Evolutionary conservation across 2,329 filamentous ascomycete species (phyloP), one percentile per base, ranked within the genome.

Genomic region (Clonostachys rosea): DNA sequence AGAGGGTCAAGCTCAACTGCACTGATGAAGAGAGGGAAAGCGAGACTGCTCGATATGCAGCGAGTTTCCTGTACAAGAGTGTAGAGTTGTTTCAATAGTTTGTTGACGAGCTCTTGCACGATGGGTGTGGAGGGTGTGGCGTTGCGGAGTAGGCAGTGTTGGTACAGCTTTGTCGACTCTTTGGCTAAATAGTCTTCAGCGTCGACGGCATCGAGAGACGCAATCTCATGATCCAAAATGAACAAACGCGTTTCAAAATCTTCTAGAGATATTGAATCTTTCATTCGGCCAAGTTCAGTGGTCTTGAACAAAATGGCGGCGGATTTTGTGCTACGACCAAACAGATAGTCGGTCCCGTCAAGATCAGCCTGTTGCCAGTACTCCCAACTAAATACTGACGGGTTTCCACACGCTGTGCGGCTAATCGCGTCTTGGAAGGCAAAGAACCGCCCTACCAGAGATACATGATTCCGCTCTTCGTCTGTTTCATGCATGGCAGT

Each of bases 371-470:
- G 59, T 20, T 64, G 60, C 73, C 73, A 76, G 48, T 74, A 75
- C 44, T 75, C 71, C 33, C 59, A 62, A 3, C 70, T 72, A 42
- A 76, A 76, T 0, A 73, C 56, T 0, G 71, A 67, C 9, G 69
- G 65, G 11, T 74, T 68, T 4, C 70, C 73, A 45, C 73, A 76
- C 1, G 73, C 73, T 0, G 73, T 76, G 34, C 73, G 65, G 30
- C 73, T 73, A 50, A 76, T 75, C 14, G 74, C 70, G 49, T 76
- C 73, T 49, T 76, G 73, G 13, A 74, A 76, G 5, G 73, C 73
- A 47, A 76, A 76, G 50, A 75, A 76, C 2, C 66, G 62, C 50
- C 76, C 73, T 1, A 70, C 66, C 6, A 66, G 60, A 3, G 56
- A 65, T 0, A 66, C 57, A n/a, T 53, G 56, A 43, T 57, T 58